Base-by-base conservation (phyloP, 257 asterid genomes). In the Lycium ferocissimum region DNA sequence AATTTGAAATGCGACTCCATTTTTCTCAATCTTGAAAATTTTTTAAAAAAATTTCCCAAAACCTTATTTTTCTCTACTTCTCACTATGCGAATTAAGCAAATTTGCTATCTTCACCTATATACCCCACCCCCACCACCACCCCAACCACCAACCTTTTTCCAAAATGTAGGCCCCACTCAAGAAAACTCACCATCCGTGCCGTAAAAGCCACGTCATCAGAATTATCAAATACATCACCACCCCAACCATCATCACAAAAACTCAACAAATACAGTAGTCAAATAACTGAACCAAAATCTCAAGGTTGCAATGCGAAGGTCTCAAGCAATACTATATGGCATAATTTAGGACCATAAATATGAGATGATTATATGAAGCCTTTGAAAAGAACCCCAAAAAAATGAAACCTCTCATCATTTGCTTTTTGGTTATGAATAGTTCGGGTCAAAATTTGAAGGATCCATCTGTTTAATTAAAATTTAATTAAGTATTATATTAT, bases 271-370 rank as follows among this genome's bases (percentile, higher is more conserved):
- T 96, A 92, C 91, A 96, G 99, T 59, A 93, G 98, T 3, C 87
- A 97, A 87, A 92, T 95, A 89, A 95, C 98, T 11, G 94, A 92
- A 85, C 96, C 98, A 76, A 95, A 96, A 89, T 91, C 98, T 0
- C 99, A 97, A 86, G 98, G 99, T 78, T n/a, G n/a, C n/a, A n/a
- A n/a, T n/a, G n/a, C n/a, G n/a, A n/a, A 98, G 92, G 22, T 93
- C 99, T 40, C 98, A 96, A 89, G 99, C 99, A 61, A 87, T 96
- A 59, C 96, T 96, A 17, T 96, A 96, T 37, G 98, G 99, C n/a
- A n/a, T n/a, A n/a, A n/a, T 45, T 98, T 95, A 53, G 99, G 99
- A 6, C 94, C n/a, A n/a, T n/a, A n/a, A n/a, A n/a, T 96, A 56
- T 88, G 98, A 2, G 99, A 96, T 83, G 97, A 92, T 2, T 98